Percentiles rank a stretch among this genome's conserved stretches.
These are phyloP conservation scores for Pseudogymnoascus sp. DNA, from an alignment of 2,329 filamentous ascomycete species.

Conservation along the genomic window DNA sequence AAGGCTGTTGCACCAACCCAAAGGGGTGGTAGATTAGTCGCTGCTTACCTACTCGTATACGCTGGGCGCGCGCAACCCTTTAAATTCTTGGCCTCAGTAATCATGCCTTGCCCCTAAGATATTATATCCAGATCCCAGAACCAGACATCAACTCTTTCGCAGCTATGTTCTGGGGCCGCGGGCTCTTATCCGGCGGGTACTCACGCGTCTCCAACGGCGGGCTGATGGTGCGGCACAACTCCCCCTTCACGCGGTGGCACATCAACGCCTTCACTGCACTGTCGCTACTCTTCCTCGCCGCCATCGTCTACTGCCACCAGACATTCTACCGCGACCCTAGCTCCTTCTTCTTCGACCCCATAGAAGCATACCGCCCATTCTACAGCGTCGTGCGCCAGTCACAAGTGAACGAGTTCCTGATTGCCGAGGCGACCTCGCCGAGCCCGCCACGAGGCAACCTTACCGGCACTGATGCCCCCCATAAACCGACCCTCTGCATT, in stretches of 20 bases:
- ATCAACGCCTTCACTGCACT: not conserved
- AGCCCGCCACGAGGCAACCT: not conserved
- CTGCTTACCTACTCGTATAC: not conserved
- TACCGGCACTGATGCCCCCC: not conserved
- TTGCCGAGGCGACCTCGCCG: conserved; percentile 11
- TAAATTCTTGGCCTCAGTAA: not conserved
- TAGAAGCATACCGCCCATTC: conserved; percentile 22
- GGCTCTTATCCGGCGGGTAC: conserved; percentile 1
- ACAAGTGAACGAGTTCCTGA: conserved; percentile 22
- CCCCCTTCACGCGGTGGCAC: conserved; percentile 3
- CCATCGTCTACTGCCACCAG: conserved; percentile 21
- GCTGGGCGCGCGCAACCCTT: not conserved
- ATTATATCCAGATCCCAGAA: not conserved
- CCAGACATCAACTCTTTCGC: not conserved
- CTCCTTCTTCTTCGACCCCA: conserved; percentile 25
- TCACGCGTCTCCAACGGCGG: not conserved
- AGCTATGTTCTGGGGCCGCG: conserved; percentile 3
- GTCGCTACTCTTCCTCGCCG: conserved; percentile 19
- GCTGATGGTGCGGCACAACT: not conserved
- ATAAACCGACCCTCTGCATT: conserved; percentile 12
- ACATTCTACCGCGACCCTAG: conserved; percentile 24
- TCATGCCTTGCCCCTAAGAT: not conserved
- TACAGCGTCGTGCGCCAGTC: conserved; percentile 22
- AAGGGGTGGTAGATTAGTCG: not conserved
- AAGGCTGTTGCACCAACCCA: not conserved